These are phyloP conservation scores for Eucalyptus fibrosa DNA, from an alignment of 345 rosid genomes.

Conservation along the genomic window DNA sequence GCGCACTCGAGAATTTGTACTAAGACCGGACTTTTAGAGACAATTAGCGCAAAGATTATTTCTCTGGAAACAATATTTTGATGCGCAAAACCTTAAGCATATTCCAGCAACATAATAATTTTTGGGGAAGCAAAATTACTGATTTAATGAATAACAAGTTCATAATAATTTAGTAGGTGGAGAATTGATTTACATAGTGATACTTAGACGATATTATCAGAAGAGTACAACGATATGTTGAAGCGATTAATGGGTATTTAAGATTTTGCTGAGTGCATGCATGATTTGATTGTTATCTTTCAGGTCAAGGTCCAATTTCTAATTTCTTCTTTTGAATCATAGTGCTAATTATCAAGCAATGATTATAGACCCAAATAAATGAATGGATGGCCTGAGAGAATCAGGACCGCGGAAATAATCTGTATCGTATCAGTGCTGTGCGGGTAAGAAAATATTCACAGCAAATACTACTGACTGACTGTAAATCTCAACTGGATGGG, in stretches of 20 bases:
- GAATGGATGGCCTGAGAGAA: not conserved
- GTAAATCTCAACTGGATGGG: not conserved
- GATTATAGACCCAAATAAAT: rapidly evolving
- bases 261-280: not conserved
- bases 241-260: not conserved
- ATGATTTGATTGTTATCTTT: not conserved
- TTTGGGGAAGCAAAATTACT: not conserved
- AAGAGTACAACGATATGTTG: not conserved
- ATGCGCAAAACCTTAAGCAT: not conserved
- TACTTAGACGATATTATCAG: not conserved
- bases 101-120: not conserved
- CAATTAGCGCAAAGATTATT: not conserved
- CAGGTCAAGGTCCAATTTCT: not conserved
- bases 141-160: not conserved
- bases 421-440: not conserved
- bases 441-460: not conserved
- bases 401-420: not conserved
- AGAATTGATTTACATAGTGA: not conserved
- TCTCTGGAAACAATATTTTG: not conserved
- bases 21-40: not conserved
- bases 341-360: rapidly evolving
- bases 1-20: not conserved
- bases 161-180: not conserved
- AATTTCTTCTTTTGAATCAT: not conserved
- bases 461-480: not conserved